A percentile compares a stretch with the other conserved stretches of the same genome.
These are phyloP conservation scores for Sordariomycetes sp. DNA, from an alignment of 2,329 filamentous ascomycete species.

Conservation along the genomic window DNA sequence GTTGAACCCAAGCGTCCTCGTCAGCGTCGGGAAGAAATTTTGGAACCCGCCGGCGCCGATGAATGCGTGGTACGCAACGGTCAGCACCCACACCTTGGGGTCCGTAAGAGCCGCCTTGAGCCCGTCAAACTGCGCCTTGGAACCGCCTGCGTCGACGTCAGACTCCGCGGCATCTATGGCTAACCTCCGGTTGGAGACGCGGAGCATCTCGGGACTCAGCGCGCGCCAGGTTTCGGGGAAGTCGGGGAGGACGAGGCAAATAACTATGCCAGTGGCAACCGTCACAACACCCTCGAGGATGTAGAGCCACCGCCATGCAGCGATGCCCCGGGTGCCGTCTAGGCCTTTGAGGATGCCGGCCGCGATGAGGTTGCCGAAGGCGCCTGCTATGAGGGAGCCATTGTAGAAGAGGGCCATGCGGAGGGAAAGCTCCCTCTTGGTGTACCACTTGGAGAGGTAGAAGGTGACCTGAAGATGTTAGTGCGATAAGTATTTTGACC, in stretches of 20 bases:
- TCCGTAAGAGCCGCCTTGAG: conserved; percentile 39
- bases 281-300: conserved; percentile 30
- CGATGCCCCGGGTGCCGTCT: conserved; percentile 30
- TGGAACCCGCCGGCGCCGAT: conserved; percentile 8
- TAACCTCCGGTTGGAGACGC: conserved; percentile 18
- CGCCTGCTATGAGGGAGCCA: conserved; percentile 18
- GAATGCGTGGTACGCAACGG: conserved; percentile 9
- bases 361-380: conserved; percentile 17
- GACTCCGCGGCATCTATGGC: conserved; percentile 37
- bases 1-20: conserved; percentile 5
- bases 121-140: conserved; percentile 34
- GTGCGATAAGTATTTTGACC: too few species aligned
- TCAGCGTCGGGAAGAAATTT: conserved; percentile 8
- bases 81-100: conserved; percentile 32
- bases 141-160: conserved; percentile 34
- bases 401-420: conserved; percentile 22
- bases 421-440: conserved; percentile 35
- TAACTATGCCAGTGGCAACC: conserved; percentile 8
- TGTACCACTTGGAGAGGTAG: conserved; percentile 14
- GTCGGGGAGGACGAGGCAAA: conserved; percentile 17
- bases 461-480: neutral
- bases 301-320: conserved; percentile 41
- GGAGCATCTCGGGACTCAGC: conserved; percentile 29
- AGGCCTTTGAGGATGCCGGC: conserved; percentile 23
- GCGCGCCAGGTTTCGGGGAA: conserved; percentile 31